A percentile compares a stretch with the other conserved stretches of the same genome.
Conservation (phyloP, 129 eudicot genomes). For the Artemisia tridentata region DNA sequence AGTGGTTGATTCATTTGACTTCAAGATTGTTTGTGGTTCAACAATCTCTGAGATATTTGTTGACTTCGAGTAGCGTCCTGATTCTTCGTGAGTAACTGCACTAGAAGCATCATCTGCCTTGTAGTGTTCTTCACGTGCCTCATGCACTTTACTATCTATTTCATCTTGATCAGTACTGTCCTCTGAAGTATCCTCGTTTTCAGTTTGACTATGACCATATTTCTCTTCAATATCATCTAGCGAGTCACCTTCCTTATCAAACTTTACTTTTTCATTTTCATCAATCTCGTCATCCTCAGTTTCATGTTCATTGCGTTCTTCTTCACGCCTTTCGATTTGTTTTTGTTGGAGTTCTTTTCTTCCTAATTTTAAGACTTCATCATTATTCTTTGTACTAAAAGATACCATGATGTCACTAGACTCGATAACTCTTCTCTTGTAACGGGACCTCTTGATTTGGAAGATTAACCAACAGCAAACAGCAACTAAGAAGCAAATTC, state of each 20-base stretch:
- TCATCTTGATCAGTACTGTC: background rate
- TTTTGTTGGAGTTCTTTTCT: slow-evolving; percentile 12
- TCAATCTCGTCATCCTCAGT: background rate
- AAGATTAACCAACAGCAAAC: slow-evolving; percentile 20
- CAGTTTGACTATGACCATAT: slow-evolving; percentile 6
- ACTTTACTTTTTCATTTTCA: no score
- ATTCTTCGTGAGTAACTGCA: slow-evolving; percentile 5
- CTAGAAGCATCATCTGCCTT: slow-evolving; percentile 23
- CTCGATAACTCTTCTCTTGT: slow-evolving; percentile 1
- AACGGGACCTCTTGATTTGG: slow-evolving; percentile 9
- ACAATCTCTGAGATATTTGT: slow-evolving; percentile 2
- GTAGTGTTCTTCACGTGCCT: slow-evolving; percentile 15
- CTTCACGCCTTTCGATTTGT: background rate
- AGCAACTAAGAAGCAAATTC: background rate
- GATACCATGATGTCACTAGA: background rate
- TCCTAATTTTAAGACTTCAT: slow-evolving; percentile 12
- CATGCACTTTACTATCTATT: background rate
- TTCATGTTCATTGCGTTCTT: slow-evolving; percentile 5
- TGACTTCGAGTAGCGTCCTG: background rate
- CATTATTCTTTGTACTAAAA: background rate
- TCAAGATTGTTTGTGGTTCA: background rate
- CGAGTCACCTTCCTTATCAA: background rate
- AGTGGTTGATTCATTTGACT: background rate
- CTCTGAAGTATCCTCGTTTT: background rate
- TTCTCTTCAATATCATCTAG: background rate